Evolutionary conservation across 768 basidiomycete genomes (phyloP), one percentile per base, ranked within the genome.

Genomic region (Holtermannia corniformis): DNA sequence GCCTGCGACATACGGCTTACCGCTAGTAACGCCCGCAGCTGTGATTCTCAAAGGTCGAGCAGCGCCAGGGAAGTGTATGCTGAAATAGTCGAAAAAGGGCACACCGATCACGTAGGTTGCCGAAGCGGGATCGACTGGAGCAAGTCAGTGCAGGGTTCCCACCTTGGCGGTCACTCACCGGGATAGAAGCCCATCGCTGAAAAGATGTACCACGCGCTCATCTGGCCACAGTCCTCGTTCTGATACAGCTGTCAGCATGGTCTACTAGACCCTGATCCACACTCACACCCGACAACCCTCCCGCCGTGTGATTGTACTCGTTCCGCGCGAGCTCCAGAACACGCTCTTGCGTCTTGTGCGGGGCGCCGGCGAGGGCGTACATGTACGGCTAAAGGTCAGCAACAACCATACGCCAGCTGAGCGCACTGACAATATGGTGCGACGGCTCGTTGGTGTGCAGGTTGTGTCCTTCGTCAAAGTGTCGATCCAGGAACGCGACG

Each of bases 191-290:
- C 86, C 70, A 90, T 76, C 0, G 85, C 81, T 47, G 81, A 83
- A 73, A 87, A 88, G 13, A 88, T 77, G 60, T 83, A 88, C 87
- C 87, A 89, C 0, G 86, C 84, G 61, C 84, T 86, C 87, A 89
- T 89, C 67, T 90, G 87, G 1, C 87, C 86, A 58, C 86, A 88
- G 64, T 90, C 87, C 67, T 90, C 87, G 60, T 89, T 90, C 83
- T 87, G n/a, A n/a, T n/a, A n/a, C n/a, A 55, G 21, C 22, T 1
- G 16, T 12, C 16, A 50, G 10, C 22, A 27, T 26, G 43, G 32
- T 22, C 19, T 19, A 23, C 19, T 21, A 19, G 25, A 16, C 14
- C 22, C n/a, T n/a, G n/a, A n/a, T n/a, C n/a, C n/a, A n/a, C 13
- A 71, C 78, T 20, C 63, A 85, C 85, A 14, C 86, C 86, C 3